These are phyloP conservation scores for Lolium multiflorum DNA, from an alignment of 176 grass and related monocot genomes.

Conservation along the genomic window DNA sequence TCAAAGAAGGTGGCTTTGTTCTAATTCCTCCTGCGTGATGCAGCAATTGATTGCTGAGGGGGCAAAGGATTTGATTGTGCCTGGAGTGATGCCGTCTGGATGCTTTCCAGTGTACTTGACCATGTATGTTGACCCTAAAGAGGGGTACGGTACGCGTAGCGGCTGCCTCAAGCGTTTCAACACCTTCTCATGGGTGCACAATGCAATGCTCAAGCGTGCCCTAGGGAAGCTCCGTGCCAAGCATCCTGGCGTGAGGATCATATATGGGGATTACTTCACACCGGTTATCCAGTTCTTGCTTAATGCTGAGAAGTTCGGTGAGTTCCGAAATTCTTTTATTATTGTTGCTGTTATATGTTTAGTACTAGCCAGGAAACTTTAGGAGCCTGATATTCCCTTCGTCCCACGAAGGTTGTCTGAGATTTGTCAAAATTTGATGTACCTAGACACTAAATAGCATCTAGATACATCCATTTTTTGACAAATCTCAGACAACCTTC, in stretches of 20 bases:
- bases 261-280: constrained; percentile 87
- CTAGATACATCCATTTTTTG: too few relatives aligned
- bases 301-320: constrained; percentile 70
- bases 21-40: background rate
- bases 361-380: background rate
- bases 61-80: constrained; percentile 87
- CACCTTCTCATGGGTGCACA: constrained; percentile 75
- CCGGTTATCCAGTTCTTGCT: constrained; percentile 77
- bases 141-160: constrained; percentile 47
- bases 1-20: background rate
- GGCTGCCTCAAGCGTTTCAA: constrained; percentile 86
- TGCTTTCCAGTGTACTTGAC: constrained; percentile 83
- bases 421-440: too few relatives aligned
- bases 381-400: background rate
- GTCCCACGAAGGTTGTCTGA: too few relatives aligned
- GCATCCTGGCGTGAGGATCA: constrained; percentile 66
- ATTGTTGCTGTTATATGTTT: background rate
- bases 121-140: constrained; percentile 60
- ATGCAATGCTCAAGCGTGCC: constrained; percentile 61
- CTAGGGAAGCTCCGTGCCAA: constrained; percentile 64
- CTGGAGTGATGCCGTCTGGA: constrained; percentile 79
- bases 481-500: too few relatives aligned
- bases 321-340: constrained; percentile 44
- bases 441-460: too few relatives aligned
- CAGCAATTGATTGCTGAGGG: constrained; percentile 84